phyloP scores from a whole-genome alignment of 176 grass and related monocot species.

The Secale cereale region DNA sequence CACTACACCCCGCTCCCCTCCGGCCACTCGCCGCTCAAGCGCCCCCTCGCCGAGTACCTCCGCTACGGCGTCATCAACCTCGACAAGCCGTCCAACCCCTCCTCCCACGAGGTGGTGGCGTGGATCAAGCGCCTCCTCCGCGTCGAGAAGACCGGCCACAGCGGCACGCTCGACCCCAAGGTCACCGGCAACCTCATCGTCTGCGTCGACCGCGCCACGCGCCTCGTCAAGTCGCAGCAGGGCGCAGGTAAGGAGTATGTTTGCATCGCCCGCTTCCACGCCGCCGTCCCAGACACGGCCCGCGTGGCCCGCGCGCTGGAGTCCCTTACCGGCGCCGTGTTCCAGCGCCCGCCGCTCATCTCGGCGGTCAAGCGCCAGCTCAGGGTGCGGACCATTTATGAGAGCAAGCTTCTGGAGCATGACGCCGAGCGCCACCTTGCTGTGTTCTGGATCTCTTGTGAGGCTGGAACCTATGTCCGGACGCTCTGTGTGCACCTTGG shows the following conservation, averaged over 20 bases:
- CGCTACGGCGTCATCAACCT: conserved; percentile 90
- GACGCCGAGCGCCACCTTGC: conserved; percentile 64
- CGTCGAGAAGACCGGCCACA: conserved; percentile 75
- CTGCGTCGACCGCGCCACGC: conserved; percentile 91
- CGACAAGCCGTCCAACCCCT: conserved; percentile 95
- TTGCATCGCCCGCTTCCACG: conserved; percentile 78
- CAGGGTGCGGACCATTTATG: conserved; percentile 83
- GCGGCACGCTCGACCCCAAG: conserved; percentile 93
- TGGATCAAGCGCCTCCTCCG: conserved; percentile 91
- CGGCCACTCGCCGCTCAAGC: neutral
- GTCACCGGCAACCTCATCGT: conserved; percentile 97
- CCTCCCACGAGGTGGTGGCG: conserved; percentile 94
- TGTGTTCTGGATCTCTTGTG: conserved; percentile 85
- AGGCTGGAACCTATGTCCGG: conserved; percentile 83
- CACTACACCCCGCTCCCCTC: conserved; percentile 56
- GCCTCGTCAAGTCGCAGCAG: conserved; percentile 94
- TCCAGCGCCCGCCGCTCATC: conserved; percentile 92
- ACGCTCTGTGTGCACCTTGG: conserved; percentile 88
- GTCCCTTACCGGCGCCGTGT: conserved; percentile 78
- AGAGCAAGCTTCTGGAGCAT: conserved; percentile 81
- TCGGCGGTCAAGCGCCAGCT: conserved; percentile 92
- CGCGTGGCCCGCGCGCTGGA: conserved; percentile 61
- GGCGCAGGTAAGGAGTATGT: conserved; percentile 92
- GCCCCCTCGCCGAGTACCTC: conserved; percentile 70
- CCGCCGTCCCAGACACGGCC: conserved; percentile 48